Conservation (phyloP, 441 rosid species). For the Erodium moschatum region DNA sequence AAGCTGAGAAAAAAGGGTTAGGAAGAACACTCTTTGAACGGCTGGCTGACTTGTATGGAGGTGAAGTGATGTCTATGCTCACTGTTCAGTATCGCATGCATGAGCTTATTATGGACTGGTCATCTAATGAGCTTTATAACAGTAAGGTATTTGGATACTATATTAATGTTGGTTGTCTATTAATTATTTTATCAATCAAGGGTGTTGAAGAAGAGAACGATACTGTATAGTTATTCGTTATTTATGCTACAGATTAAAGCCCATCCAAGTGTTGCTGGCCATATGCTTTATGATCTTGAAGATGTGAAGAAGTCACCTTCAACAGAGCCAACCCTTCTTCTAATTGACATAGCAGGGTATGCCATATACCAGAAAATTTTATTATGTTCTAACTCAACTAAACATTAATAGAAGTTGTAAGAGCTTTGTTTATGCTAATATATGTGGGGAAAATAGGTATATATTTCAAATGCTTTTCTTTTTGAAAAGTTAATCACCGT, state of each 20-base stretch:
- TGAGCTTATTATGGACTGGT: constrained; percentile 96
- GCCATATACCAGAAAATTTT: constrained; percentile 4
- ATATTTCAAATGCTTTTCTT: constrained; percentile 4
- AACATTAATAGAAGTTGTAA: neutral
- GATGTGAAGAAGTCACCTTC: constrained; percentile 53
- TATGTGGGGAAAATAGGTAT: neutral
- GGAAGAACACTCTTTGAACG: constrained; percentile 95
- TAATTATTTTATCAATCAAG: constrained; percentile 5
- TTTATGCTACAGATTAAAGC: constrained; percentile 50
- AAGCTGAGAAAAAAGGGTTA: constrained; percentile 89
- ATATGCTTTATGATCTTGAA: constrained; percentile 74
- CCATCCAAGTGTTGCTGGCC: constrained; percentile 80
- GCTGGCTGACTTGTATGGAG: constrained; percentile 68
- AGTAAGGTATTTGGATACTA: constrained; percentile 42
- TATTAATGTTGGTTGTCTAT: constrained; percentile 11
- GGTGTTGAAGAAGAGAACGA: neutral
- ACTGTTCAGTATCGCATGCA: constrained; percentile 96
- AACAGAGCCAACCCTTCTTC: constrained; percentile 75
- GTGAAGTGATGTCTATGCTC: constrained; percentile 78
- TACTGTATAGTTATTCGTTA: neutral
- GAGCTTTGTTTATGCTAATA: neutral
- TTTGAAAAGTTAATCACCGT: constrained; percentile 5
- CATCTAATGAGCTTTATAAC: constrained; percentile 74
- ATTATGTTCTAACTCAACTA: neutral
- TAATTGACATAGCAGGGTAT: constrained; percentile 80